phyloP scores from a whole-genome alignment of 2,329 filamentous ascomycete species.

The Xylaria sp. region DNA sequence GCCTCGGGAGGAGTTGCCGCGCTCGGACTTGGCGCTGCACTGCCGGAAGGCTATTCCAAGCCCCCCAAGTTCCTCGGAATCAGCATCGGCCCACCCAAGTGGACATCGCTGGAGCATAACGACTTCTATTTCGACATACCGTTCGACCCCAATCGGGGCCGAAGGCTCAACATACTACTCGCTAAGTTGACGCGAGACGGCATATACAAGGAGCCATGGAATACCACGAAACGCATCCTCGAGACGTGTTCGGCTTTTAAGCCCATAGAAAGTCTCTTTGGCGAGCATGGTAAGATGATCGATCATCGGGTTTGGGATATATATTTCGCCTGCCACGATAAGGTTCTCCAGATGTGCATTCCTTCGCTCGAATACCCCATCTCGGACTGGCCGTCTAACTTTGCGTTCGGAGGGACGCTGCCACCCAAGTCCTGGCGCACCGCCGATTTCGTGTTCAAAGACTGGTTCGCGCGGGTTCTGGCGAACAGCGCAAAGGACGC shows the following conservation, averaged over 20 bases:
- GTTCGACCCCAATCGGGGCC: conserved; percentile 6
- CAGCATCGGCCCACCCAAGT: conserved; percentile 12
- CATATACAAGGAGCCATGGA: conserved; percentile 16
- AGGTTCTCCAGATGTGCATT: conserved; percentile 46
- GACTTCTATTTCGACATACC: conserved; percentile 20
- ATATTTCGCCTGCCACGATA: conserved; percentile 42
- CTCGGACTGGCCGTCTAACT: conserved; percentile 44
- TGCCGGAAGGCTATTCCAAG: conserved; percentile 19
- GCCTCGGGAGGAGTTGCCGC: conserved; percentile 2
- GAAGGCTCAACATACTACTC: conserved; percentile 12
- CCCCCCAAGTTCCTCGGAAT: conserved; percentile 14
- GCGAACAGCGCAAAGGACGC: conserved; percentile 46
- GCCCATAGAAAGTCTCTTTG: conserved; percentile 16
- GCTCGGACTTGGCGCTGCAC: conserved; percentile 14
- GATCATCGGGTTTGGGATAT: conserved; percentile 31
- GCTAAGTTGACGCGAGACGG: conserved; percentile 18
- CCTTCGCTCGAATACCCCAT: conserved; percentile 48
- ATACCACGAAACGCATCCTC: not conserved
- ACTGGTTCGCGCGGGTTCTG: conserved; percentile 48
- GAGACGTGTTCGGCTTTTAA: conserved; percentile 9
- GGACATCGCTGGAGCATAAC: conserved; percentile 15
- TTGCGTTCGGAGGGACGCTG: conserved; percentile 52
- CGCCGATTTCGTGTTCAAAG: conserved; percentile 43
- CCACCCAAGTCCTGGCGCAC: conserved; percentile 41
- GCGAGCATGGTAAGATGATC: conserved; percentile 20